A percentile compares a stretch with the other conserved stretches of the same genome.
phyloP scores from a whole-genome alignment of 176 grass and related monocot species.

The Rhipidocladum racemiflorum region DNA sequence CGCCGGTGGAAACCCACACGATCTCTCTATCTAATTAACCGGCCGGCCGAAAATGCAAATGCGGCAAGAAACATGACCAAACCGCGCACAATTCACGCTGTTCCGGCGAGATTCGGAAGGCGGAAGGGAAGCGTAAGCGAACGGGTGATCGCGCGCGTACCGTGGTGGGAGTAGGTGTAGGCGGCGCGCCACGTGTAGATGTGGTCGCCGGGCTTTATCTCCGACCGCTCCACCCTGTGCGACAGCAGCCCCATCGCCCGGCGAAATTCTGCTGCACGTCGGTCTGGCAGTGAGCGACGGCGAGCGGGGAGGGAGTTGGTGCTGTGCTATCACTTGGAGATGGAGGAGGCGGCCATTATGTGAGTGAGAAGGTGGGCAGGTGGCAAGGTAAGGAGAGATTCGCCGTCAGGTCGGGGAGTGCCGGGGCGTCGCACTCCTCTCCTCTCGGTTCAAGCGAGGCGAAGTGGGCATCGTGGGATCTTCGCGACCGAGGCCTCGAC shows the following conservation, averaged over 20 bases:
- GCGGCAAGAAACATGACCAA: neutral
- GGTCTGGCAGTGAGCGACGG: neutral
- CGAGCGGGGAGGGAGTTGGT: neutral
- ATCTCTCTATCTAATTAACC: neutral
- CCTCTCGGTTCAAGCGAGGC: neutral
- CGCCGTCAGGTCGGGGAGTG: neutral
- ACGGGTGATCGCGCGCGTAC: conserved; percentile 15
- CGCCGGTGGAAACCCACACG: too few species aligned
- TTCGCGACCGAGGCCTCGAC: conserved; percentile 16
- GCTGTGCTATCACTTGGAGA: neutral
- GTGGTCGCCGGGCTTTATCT: conserved; percentile 76
- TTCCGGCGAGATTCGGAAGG: neutral
- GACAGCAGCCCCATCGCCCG: conserved; percentile 49
- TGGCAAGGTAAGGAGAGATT: neutral
- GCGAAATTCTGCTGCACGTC: neutral
- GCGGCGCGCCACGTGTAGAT: conserved; percentile 76
- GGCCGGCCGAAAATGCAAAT: neutral
- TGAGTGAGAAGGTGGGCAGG: neutral
- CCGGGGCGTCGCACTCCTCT: neutral
- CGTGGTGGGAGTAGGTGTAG: conserved; percentile 74
- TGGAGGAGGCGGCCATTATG: neutral
- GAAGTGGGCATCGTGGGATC: neutral
- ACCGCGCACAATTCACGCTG: neutral
- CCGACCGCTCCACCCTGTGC: conserved; percentile 49
- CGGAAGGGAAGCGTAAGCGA: neutral